These are phyloP conservation scores for Angomonas deanei DNA, from an alignment of 208 protist genomes.

Conservation along the genomic window DNA sequence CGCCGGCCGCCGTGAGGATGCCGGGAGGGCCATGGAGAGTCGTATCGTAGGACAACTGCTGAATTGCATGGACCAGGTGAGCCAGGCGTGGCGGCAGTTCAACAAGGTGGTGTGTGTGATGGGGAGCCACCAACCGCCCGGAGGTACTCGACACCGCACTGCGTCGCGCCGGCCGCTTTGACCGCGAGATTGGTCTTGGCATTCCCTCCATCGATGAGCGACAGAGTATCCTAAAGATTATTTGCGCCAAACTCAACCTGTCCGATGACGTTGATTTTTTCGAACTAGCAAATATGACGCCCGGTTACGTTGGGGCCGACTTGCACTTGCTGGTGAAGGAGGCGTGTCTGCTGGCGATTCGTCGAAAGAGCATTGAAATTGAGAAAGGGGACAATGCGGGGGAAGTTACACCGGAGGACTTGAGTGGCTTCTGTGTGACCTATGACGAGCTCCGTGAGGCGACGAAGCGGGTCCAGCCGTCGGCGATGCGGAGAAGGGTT, in stretches of 20 bases:
- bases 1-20: constrained; percentile 90
- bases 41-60: constrained; percentile 98
- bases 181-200: constrained; percentile 95
- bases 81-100: constrained; percentile 79
- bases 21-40: constrained; percentile 97
- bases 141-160: constrained; percentile 96
- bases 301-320: constrained; percentile 98
- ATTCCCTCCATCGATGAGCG: constrained; percentile 94
- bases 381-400: constrained; percentile 9
- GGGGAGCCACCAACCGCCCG: constrained; percentile 94
- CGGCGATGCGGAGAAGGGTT: constrained; percentile 95
- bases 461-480: constrained; percentile 96
- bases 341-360: constrained; percentile 85
- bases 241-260: constrained; percentile 82
- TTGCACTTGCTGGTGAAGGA: constrained; percentile 95
- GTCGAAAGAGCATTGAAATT: constrained; percentile 73
- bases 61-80: constrained; percentile 97
- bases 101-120: constrained; percentile 93
- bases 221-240: constrained; percentile 82
- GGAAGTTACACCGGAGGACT: constrained; percentile 4
- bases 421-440: constrained; percentile 68
- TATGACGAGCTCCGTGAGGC: constrained; percentile 85
- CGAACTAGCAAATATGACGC: constrained; percentile 92
- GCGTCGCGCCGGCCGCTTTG: constrained; percentile 96
- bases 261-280: constrained; percentile 90